Evolutionary conservation across 2,329 filamentous ascomycete genomes (phyloP).

Genomic region (Fusarium sp.): DNA sequence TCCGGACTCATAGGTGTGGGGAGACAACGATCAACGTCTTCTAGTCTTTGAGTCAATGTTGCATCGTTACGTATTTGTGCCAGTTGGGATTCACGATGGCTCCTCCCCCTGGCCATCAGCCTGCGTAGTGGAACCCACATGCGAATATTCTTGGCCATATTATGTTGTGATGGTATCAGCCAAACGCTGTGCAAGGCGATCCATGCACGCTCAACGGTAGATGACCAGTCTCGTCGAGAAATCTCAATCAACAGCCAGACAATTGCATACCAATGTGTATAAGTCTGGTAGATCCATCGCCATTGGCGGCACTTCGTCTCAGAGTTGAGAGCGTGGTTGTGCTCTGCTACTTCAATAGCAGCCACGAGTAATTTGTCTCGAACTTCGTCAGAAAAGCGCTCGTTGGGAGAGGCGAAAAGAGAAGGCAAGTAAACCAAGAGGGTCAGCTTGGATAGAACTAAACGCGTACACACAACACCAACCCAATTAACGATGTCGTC

Average conservation of each 20-base stretch:
- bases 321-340: conserved; percentile 66
- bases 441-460: conserved; percentile 67
- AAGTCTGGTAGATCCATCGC: conserved; percentile 71
- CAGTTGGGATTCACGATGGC: conserved; percentile 56
- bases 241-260: conserved; percentile 68
- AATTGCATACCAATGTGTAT: conserved; percentile 71
- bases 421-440: conserved; percentile 67
- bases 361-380: conserved; percentile 62
- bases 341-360: conserved; percentile 68
- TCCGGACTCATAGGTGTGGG: conserved; percentile 50
- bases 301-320: conserved; percentile 64
- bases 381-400: conserved; percentile 55
- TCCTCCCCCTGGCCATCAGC: conserved; percentile 56
- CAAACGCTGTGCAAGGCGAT: conserved; percentile 60
- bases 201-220: conserved; percentile 63
- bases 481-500: conserved; percentile 56
- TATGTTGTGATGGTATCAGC: conserved; percentile 51
- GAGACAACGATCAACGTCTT: conserved; percentile 47
- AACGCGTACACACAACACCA: conserved; percentile 53
- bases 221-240: conserved; percentile 60
- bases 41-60: conserved; percentile 46
- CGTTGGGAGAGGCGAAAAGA: conserved; percentile 58
- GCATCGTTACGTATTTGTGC: conserved; percentile 50
- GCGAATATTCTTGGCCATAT: conserved; percentile 48
- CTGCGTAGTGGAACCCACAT: conserved; percentile 59